phyloP scores from a whole-genome alignment of 305 asterid species.

The Nicotiana rustica region DNA sequence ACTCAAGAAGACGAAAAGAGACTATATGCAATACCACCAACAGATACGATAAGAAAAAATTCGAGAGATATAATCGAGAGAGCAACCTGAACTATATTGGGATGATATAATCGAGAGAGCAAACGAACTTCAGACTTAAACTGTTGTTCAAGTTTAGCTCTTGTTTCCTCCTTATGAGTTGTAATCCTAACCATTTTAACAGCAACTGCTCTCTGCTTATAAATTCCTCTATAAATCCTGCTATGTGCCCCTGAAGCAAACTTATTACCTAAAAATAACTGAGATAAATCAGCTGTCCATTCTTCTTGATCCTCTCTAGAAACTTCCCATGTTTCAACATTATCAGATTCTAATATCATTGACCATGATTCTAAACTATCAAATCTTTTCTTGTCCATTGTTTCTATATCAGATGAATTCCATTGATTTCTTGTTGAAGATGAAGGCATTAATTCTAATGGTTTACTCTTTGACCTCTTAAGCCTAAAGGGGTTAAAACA shows the following conservation, averaged over 20 bases:
- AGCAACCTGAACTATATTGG: constrained; percentile 82
- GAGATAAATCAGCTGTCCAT: constrained; percentile 97
- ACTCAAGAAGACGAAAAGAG: no score
- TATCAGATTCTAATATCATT: constrained; percentile 86
- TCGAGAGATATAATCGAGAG: no score
- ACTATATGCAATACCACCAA: no score
- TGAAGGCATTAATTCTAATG: constrained; percentile 50
- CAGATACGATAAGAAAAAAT: no score
- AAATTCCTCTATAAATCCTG: constrained; percentile 93
- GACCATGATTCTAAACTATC: constrained; percentile 98
- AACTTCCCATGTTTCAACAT: constrained; percentile 80
- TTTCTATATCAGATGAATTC: constrained; percentile 45
- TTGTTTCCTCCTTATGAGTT: constrained; percentile 73
- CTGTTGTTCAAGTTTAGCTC: constrained; percentile 80
- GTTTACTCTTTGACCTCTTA: constrained; percentile 50
- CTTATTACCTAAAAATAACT: constrained; percentile 86
- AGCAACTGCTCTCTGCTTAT: constrained; percentile 90
- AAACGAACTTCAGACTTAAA: constrained; percentile 88
- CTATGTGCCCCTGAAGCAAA: constrained; percentile 97
- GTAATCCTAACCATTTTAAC: constrained; percentile 94
- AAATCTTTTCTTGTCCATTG: constrained; percentile 84
- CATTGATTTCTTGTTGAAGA: constrained; percentile 54
- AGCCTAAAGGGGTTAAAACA: constrained; percentile 80
- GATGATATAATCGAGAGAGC: constrained; percentile 86
- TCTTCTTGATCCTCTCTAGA: constrained; percentile 79